These are phyloP conservation scores for Capsicum chinense DNA, from an alignment of 257 asterid genomes.

Conservation along the genomic window DNA sequence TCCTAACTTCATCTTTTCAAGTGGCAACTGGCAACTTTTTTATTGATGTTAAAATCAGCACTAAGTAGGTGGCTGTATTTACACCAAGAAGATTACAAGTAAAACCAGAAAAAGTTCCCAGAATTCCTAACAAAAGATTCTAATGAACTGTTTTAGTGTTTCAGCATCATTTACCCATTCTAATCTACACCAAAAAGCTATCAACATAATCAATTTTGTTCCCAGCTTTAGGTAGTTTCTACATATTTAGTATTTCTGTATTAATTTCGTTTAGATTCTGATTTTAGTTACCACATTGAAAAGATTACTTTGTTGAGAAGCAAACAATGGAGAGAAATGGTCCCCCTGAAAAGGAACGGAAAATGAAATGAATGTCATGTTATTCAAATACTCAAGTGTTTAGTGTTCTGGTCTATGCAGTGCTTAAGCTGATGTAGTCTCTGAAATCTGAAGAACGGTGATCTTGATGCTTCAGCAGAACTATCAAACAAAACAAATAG, in stretches of 20 bases:
- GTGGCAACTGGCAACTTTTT: neutral
- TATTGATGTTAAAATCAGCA: slow-evolving; percentile 13
- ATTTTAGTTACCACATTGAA: neutral
- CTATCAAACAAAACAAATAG: neutral
- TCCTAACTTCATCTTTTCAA: neutral
- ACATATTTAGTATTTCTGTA: neutral
- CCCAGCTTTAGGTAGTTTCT: neutral
- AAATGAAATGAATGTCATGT: neutral
- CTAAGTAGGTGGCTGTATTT: neutral
- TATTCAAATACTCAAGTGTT: neutral
- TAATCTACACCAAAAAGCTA: neutral
- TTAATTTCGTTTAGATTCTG: neutral
- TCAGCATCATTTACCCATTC: neutral
- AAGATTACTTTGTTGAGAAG: neutral
- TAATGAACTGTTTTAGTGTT: neutral
- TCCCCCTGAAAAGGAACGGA: neutral
- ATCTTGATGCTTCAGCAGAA: slow-evolving; percentile 23
- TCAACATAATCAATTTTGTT: neutral
- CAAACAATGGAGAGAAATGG: neutral
- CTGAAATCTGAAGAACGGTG: neutral
- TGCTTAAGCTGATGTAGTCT: neutral
- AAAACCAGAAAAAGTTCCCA: neutral
- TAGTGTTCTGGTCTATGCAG: neutral
- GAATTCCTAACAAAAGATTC: neutral
- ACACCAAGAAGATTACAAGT: neutral